Base-by-base conservation (phyloP, 2,329 filamentous ascomycete species). In the Colletotrichum neosansevieriae region DNA sequence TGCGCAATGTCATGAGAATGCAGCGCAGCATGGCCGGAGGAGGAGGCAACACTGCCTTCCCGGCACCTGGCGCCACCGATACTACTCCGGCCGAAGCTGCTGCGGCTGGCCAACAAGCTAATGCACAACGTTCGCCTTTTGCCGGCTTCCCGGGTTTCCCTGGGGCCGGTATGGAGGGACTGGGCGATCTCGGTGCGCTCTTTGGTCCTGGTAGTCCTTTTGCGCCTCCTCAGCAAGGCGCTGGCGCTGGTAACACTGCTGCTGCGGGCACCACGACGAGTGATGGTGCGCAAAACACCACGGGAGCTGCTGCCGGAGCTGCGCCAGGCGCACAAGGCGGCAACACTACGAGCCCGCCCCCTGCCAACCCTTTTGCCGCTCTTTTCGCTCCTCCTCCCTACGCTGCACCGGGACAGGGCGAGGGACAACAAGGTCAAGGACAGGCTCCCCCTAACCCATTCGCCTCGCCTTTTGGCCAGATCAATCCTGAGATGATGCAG, bases 31-130 rank as follows among this genome's bases (percentile, higher is more conserved):
- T 91, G 81, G 86, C 83, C 50, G 87, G 85, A 63, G 79, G 76
- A 63, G 81, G 80, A 60, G 84, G 80, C 62, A 82, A 79, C 66
- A 82, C 81, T 47, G 84, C 88, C 5, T 98, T 99, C 77, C 94
- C 96, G 12, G 95, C 95, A 57, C 96, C 96, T 2, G 96, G 96
- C 9, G 90, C 92, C 19, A 98, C 95, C 40, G 94, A 98, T 79
- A 97, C 89, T 34, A 97, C 94, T 3, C 90, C 88, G 1, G 79
- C 82, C n/a, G 84, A 83, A 66, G 76, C 76, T 67, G 73, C 79
- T 75, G 72, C 79, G 73, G 73, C 77, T 47, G 72, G 77, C 40
- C 75, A 70, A 17, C 49, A 53, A 34, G 49, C 24, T 64, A 74
- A 71, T 42, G 63, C 71, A 2, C 68, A 78, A 78, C 68, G 71